A percentile compares a stretch with the other conserved stretches of the same genome.
These are phyloP conservation scores for Raffaelea deltoideospora DNA, from an alignment of 2,329 filamentous ascomycete genomes.

Conservation along the genomic window DNA sequence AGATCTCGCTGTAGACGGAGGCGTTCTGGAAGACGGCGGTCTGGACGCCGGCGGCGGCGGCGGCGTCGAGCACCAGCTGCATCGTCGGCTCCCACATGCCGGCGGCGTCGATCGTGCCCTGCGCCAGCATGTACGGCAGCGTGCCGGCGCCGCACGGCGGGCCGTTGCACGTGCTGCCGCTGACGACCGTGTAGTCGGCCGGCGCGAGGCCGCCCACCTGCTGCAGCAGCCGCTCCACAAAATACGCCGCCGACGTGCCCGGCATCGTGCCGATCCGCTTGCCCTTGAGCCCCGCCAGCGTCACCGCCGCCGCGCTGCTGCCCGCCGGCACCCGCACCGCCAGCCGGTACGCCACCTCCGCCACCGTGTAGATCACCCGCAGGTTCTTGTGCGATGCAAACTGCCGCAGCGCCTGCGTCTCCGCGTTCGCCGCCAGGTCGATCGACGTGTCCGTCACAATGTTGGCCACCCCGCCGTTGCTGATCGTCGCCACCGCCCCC, in stretches of 20 bases:
- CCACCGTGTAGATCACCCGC: constrained; percentile 17
- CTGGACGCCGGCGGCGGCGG: constrained; percentile 10
- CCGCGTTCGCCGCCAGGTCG: constrained; percentile 19
- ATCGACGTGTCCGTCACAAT: constrained; percentile 12
- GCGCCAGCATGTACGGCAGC: constrained; percentile 15
- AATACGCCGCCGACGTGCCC: constrained; percentile 18
- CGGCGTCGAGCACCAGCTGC: constrained; percentile 14
- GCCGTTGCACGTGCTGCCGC: constrained; percentile 14
- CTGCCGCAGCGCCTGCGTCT: constrained; percentile 19
- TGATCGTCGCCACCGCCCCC: constrained; percentile 7
- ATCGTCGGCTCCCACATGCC: constrained; percentile 20
- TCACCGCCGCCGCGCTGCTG: too few relatives aligned
- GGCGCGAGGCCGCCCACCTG: constrained; percentile 12
- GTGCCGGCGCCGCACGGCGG: constrained; percentile 15
- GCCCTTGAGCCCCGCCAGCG: constrained; percentile 15
- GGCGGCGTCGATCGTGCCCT: constrained; percentile 15
- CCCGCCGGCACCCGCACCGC: constrained; percentile 15
- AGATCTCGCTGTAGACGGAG: constrained; percentile 18
- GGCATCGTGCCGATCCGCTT: constrained; percentile 17
- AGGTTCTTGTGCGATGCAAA: constrained; percentile 16
- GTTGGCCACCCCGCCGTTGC: constrained; percentile 17
- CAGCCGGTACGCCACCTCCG: constrained; percentile 19
- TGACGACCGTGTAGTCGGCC: constrained; percentile 15
- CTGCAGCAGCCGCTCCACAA: constrained; percentile 15
- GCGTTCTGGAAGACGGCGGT: constrained; percentile 16